These are phyloP conservation scores for Corinectria fuckeliana DNA, from an alignment of 2,329 filamentous ascomycete species.

Conservation along the genomic window DNA sequence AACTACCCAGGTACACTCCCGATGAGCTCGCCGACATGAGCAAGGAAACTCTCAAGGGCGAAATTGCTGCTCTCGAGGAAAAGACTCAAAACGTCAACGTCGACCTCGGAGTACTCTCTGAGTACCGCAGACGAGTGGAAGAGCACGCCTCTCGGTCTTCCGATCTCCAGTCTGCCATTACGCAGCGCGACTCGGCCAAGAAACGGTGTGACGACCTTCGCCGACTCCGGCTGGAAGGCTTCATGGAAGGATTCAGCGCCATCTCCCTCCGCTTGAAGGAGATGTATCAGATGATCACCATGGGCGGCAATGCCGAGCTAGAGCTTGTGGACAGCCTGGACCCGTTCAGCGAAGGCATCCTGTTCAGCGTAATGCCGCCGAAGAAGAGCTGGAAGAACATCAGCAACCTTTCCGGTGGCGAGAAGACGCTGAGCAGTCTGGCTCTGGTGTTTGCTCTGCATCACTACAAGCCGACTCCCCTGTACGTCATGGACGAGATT, in stretches of 20 bases:
- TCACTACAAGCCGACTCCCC: slow-evolving; percentile 95
- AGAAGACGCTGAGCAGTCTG: slow-evolving; percentile 93
- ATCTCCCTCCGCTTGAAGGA: slow-evolving; percentile 97
- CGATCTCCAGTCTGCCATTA: slow-evolving; percentile 80
- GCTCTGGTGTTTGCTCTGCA: slow-evolving; percentile 97
- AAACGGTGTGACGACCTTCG: slow-evolving; percentile 91
- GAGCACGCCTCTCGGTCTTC: slow-evolving; percentile 83
- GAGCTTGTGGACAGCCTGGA: slow-evolving; percentile 96
- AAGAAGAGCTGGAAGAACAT: slow-evolving; percentile 99
- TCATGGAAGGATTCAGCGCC: slow-evolving; percentile 96
- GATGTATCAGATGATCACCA: slow-evolving; percentile 99
- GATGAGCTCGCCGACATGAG: slow-evolving; percentile 73
- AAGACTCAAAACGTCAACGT: slow-evolving; percentile 85
- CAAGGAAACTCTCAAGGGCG: slow-evolving; percentile 65
- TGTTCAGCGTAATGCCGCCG: slow-evolving; percentile 98
- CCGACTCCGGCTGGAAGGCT: slow-evolving; percentile 87
- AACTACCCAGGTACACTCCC: slow-evolving; percentile 79
- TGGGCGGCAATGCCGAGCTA: slow-evolving; percentile 97
- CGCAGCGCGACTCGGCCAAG: slow-evolving; percentile 84
- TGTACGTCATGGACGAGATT: slow-evolving; percentile 99
- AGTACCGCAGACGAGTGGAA: slow-evolving; percentile 85
- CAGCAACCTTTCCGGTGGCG: slow-evolving; percentile 90
- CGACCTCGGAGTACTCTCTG: slow-evolving; percentile 85
- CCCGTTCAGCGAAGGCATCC: slow-evolving; percentile 94
- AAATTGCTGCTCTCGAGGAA: slow-evolving; percentile 68